These are phyloP conservation scores for Anethum foeniculum DNA, from an alignment of 140 eudicot genomes.

Conservation along the genomic window DNA sequence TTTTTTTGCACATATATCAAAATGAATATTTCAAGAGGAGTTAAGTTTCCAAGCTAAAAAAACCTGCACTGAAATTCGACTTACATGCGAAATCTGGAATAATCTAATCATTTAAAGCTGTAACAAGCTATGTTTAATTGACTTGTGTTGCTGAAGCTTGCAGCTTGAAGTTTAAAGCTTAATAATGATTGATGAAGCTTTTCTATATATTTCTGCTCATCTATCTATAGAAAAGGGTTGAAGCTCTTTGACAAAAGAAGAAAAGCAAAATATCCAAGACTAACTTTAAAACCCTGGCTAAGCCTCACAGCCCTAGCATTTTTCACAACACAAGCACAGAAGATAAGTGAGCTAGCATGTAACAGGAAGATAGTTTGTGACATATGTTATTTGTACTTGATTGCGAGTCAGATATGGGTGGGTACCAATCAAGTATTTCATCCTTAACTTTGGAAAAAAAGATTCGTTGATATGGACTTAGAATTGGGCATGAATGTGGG, in stretches of 20 bases:
- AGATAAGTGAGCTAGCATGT: background rate
- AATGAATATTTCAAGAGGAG: background rate
- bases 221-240: background rate
- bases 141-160: background rate
- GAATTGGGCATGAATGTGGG: background rate
- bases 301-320: background rate
- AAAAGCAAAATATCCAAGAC: background rate
- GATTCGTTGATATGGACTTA: background rate
- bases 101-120: background rate
- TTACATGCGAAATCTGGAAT: background rate
- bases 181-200: background rate
- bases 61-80: background rate
- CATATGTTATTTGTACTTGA: background rate
- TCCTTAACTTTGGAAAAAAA: background rate
- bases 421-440: background rate
- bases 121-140: background rate
- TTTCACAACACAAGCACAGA: background rate
- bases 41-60: background rate
- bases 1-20: background rate
- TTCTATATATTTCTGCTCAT: background rate
- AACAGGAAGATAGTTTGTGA: background rate
- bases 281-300: background rate
- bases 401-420: background rate
- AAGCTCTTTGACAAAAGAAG: background rate
- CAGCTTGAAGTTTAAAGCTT: background rate